phyloP scores from a whole-genome alignment of 495 filamentous ascomycete genomes.

The Beverwykella pulmonaria region DNA sequence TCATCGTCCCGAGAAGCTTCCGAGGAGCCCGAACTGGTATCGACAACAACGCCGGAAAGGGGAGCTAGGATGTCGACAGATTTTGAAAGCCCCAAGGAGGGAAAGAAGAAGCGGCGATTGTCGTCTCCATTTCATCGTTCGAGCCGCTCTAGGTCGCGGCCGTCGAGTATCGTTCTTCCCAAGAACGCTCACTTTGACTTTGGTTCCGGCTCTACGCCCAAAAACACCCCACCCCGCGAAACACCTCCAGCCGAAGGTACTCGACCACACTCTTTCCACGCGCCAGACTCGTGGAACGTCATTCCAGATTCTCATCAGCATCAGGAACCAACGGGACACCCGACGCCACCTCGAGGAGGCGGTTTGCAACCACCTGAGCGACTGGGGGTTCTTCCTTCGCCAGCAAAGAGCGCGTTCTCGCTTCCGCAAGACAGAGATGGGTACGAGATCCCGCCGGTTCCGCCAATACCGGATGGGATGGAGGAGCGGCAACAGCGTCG shows the following conservation, averaged over 20 bases:
- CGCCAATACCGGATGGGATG: slow-evolving; percentile 26
- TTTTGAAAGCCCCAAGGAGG: slow-evolving; percentile 19
- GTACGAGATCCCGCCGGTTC: slow-evolving; percentile 29
- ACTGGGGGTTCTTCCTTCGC: slow-evolving; percentile 36
- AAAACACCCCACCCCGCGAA: slow-evolving; percentile 29
- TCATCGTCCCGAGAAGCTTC: slow-evolving; percentile 27
- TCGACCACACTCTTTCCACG: slow-evolving; percentile 34
- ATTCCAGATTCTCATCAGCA: not conserved
- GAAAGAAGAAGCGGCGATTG: slow-evolving; percentile 35
- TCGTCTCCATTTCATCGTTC: slow-evolving; percentile 37
- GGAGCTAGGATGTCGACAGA: slow-evolving; percentile 5
- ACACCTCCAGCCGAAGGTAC: slow-evolving; percentile 26
- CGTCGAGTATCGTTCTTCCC: slow-evolving; percentile 35
- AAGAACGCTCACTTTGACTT: slow-evolving; percentile 21
- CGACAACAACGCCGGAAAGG: slow-evolving; percentile 17
- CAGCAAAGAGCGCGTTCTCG: slow-evolving; percentile 36
- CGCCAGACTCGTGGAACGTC: slow-evolving; percentile 36
- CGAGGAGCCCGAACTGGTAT: slow-evolving; percentile 31
- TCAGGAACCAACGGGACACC: not conserved
- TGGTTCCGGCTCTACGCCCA: slow-evolving; percentile 12
- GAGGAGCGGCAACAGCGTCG: slow-evolving; percentile 8
- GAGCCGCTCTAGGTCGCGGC: slow-evolving; percentile 30
- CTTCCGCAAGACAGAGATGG: slow-evolving; percentile 23
- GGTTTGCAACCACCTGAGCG: slow-evolving; percentile 35
- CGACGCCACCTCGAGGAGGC: slow-evolving; percentile 32